These are phyloP conservation scores for Ganoderma multipileum DNA, from an alignment of 1,284 basidiomycete species.

Conservation along the genomic window DNA sequence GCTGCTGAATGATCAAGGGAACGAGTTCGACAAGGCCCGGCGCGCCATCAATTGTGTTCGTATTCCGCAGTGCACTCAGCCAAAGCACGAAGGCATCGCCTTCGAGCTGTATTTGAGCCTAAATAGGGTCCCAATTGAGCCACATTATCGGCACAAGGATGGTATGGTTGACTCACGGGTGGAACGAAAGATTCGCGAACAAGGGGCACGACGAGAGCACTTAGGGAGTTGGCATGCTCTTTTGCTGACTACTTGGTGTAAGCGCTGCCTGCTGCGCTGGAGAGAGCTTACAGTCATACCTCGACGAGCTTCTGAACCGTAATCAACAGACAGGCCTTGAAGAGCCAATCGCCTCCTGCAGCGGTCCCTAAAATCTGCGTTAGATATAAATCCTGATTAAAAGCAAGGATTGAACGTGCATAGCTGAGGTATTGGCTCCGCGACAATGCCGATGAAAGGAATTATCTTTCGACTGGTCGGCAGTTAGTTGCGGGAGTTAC, in stretches of 20 bases:
- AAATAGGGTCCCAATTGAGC: not conserved
- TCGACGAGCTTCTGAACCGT: slow-evolving; percentile 78
- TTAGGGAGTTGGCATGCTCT: slow-evolving; percentile 63
- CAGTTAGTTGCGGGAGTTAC: not conserved
- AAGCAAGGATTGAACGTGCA: slow-evolving; percentile 58
- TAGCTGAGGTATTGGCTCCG: slow-evolving; percentile 73
- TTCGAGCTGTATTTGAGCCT: slow-evolving; percentile 80
- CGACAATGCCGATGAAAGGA: slow-evolving; percentile 72
- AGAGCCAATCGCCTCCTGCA: slow-evolving; percentile 78
- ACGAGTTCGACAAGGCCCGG: slow-evolving; percentile 73
- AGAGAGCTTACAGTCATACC: slow-evolving; percentile 46
- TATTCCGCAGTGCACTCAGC: slow-evolving; percentile 77
- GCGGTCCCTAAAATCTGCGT: slow-evolving; percentile 56
- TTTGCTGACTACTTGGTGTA: slow-evolving; percentile 58
- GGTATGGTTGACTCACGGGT: slow-evolving; percentile 49
- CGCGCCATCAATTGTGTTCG: slow-evolving; percentile 58
- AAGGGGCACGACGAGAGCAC: slow-evolving; percentile 72
- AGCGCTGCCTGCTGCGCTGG: not conserved
- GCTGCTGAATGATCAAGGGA: slow-evolving; percentile 65
- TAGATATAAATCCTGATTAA: slow-evolving; percentile 7
- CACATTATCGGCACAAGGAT: not conserved
- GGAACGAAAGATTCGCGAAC: slow-evolving; percentile 78
- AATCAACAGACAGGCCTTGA: slow-evolving; percentile 78
- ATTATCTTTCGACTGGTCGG: slow-evolving; percentile 57
- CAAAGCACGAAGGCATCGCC: slow-evolving; percentile 82